Conservation (phyloP, 2,329 filamentous ascomycete species). For the Clonostachys rosea region DNA sequence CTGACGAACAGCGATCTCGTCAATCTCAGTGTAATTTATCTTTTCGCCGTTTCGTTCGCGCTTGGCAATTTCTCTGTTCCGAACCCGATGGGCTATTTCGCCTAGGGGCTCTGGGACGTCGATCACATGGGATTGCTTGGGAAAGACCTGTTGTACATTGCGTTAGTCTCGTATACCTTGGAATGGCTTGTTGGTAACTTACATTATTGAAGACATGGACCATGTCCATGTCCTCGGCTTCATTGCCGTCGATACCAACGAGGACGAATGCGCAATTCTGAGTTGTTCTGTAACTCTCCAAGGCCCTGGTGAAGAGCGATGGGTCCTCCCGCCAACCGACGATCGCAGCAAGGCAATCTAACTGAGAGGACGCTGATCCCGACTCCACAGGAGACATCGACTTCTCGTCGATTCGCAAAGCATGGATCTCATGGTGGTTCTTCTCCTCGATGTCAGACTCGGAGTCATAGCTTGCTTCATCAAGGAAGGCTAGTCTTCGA, state of each 20-base stretch:
- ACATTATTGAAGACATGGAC: constrained; percentile 12
- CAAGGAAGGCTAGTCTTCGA: constrained; percentile 6
- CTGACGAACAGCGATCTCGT: constrained; percentile 10
- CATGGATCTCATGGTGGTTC: constrained; percentile 3
- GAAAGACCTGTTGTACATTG: constrained; percentile 8
- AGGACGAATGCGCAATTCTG: constrained; percentile 10
- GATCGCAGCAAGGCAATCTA: constrained; percentile 13
- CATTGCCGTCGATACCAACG: constrained; percentile 14
- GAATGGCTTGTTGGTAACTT: not conserved
- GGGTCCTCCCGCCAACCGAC: constrained; percentile 16
- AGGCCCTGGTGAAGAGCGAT: constrained; percentile 9
- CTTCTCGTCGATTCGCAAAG: not conserved
- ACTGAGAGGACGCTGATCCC: not conserved
- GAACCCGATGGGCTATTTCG: constrained; percentile 9
- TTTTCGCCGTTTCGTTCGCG: constrained; percentile 5
- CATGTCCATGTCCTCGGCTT: constrained; percentile 13
- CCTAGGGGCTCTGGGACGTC: constrained; percentile 12
- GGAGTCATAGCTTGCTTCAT: constrained; percentile 1
- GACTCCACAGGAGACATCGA: not conserved
- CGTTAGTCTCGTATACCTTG: not conserved
- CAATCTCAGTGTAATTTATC: constrained; percentile 7
- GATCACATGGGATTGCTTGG: constrained; percentile 8
- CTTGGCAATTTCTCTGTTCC: constrained; percentile 7
- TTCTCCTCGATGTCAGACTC: constrained; percentile 7
- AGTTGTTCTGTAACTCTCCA: constrained; percentile 12